phyloP scores from a whole-genome alignment of 2,329 filamentous ascomycete species.

The Polychaeton citri region DNA sequence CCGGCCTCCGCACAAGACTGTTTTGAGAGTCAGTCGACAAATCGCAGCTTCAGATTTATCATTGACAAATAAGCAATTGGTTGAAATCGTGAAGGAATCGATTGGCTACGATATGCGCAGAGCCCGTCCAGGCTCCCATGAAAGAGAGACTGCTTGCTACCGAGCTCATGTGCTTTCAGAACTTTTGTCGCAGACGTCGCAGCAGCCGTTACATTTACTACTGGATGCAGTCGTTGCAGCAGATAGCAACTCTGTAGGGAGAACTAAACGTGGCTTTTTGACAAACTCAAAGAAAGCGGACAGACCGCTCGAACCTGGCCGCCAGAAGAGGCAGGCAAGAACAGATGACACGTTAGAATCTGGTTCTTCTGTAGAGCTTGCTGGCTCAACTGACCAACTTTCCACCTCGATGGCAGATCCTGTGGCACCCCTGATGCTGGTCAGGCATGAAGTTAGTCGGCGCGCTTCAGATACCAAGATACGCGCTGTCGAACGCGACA shows the following conservation, averaged over 20 bases:
- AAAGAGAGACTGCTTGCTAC: not conserved
- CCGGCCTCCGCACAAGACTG: conserved; percentile 13
- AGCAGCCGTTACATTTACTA: not conserved
- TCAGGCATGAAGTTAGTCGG: not conserved
- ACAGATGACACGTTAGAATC: not conserved
- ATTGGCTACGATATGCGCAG: conserved; percentile 16
- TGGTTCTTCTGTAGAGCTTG: not conserved
- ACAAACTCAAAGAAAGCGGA: not conserved
- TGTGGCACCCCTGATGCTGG: not conserved
- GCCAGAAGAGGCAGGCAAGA: too few species aligned
- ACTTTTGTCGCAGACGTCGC: not conserved
- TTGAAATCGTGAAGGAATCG: conserved; percentile 11
- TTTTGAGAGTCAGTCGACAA: conserved; percentile 15
- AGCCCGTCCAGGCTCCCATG: not conserved
- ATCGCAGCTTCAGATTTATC: too few species aligned
- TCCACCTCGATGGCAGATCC: too few species aligned
- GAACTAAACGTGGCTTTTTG: not conserved
- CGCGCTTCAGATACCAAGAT: not conserved
- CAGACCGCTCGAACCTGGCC: not conserved
- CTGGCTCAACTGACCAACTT: not conserved
- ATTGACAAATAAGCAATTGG: too few species aligned
- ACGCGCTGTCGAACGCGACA: conserved; percentile 7
- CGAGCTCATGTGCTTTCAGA: not conserved
- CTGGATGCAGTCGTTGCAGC: not conserved
- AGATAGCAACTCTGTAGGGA: not conserved